Conservation (phyloP, 2,329 filamentous ascomycete species). For the Trichoderma arundinaceum region DNA sequence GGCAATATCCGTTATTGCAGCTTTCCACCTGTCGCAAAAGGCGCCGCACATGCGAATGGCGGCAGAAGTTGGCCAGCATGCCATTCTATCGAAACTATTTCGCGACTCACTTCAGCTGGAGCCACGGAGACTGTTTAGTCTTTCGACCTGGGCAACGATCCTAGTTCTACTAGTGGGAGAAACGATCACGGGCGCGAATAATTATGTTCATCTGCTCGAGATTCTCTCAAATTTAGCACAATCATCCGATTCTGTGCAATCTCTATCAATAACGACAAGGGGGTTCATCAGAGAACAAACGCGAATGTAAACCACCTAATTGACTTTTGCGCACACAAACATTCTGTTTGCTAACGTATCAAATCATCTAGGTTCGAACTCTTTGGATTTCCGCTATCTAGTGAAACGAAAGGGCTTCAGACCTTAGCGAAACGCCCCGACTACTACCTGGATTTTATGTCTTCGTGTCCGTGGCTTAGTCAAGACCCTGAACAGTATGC, state of each 20-base stretch:
- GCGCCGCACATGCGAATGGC: conserved; percentile 28
- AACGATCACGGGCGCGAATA: conserved; percentile 22
- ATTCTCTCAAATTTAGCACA: conserved; percentile 17
- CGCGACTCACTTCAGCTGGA: conserved; percentile 24
- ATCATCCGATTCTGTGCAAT: conserved; percentile 13
- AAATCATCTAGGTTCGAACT: conserved; percentile 19
- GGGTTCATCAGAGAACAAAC: conserved; percentile 23
- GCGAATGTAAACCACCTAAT: conserved; percentile 4
- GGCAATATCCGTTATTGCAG: conserved; percentile 26
- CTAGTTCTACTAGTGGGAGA: conserved; percentile 20
- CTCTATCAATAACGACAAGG: conserved; percentile 9
- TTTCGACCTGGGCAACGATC: conserved; percentile 21
- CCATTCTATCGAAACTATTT: conserved; percentile 23
- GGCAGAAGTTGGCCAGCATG: conserved; percentile 23
- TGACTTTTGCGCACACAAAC: too few species aligned
- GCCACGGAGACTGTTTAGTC: conserved; percentile 18
- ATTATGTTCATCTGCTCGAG: conserved; percentile 21
- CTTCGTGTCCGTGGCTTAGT: conserved; percentile 11
- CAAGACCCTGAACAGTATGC: conserved; percentile 18
- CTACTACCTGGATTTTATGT: conserved; percentile 25
- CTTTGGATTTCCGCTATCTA: conserved; percentile 19
- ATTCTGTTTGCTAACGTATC: background rate
- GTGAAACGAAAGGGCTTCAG: conserved; percentile 24
- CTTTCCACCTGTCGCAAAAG: conserved; percentile 20
- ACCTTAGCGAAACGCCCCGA: conserved; percentile 15